These are phyloP conservation scores for Dothideomycetidae sp. DNA, from an alignment of 2,329 filamentous ascomycete species.

Conservation along the genomic window DNA sequence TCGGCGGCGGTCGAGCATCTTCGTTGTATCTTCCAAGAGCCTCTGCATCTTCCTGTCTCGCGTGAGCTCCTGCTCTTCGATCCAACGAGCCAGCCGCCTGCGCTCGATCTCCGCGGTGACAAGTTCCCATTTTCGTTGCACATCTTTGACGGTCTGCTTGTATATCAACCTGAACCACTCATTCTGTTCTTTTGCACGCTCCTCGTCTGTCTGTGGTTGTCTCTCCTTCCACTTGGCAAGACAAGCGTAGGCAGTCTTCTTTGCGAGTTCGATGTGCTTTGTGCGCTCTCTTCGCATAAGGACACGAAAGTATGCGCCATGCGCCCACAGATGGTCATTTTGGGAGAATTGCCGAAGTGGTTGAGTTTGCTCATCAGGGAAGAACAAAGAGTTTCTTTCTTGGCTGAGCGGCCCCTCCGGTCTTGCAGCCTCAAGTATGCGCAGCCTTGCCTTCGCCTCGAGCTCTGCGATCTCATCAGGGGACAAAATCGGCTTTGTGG, in stretches of 20 bases:
- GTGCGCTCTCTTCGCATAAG: constrained; percentile 67
- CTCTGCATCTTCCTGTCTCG: constrained; percentile 54
- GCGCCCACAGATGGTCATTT: constrained; percentile 67
- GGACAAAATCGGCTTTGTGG: constrained; percentile 39
- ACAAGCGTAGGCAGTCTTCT: constrained; percentile 64
- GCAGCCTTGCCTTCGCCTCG: constrained; percentile 56
- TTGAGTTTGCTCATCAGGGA: constrained; percentile 53
- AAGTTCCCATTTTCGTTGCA: constrained; percentile 47
- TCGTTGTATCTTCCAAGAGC: constrained; percentile 57
- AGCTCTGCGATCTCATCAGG: constrained; percentile 31
- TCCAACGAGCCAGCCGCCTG: constrained; percentile 41
- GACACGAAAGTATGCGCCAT: constrained; percentile 65
- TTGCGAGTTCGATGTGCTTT: constrained; percentile 62
- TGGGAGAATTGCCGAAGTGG: constrained; percentile 73
- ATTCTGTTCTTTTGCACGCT: constrained; percentile 65
- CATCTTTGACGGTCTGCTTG: constrained; percentile 52
- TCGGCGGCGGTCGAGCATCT: constrained; percentile 50
- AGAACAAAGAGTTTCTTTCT: constrained; percentile 55
- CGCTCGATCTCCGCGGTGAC: constrained; percentile 45
- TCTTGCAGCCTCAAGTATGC: constrained; percentile 58
- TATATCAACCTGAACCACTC: constrained; percentile 53
- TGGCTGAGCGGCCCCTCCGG: constrained; percentile 61
- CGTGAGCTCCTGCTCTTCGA: constrained; percentile 43
- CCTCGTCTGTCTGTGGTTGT: constrained; percentile 63
- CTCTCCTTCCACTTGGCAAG: constrained; percentile 59